Evolutionary conservation across 805 yeast genomes (phyloP).

Genomic region (Wickerhamiella spandovensis): DNA sequence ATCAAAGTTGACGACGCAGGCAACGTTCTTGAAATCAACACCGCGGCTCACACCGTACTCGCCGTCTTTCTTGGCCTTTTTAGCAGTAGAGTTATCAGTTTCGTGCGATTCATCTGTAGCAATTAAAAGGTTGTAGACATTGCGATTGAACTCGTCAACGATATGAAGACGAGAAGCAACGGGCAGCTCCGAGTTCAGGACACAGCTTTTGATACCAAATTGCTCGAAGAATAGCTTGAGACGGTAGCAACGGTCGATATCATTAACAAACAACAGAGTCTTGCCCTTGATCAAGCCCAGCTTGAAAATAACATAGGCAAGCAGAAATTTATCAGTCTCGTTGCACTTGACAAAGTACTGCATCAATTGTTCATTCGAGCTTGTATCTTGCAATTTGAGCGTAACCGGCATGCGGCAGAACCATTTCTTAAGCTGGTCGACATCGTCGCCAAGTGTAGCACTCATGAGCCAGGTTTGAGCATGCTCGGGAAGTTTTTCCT

Average conservation of each 20-base stretch:
- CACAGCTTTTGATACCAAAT: constrained; percentile 81
- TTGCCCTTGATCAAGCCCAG: constrained; percentile 81
- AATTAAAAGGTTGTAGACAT: constrained; percentile 71
- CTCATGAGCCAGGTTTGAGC: constrained; percentile 90
- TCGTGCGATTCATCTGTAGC: constrained; percentile 87
- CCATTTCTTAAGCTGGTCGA: constrained; percentile 56
- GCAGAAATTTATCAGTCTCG: constrained; percentile 82
- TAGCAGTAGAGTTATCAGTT: constrained; percentile 14
- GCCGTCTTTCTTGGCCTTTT: constrained; percentile 14
- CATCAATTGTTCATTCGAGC: constrained; percentile 38
- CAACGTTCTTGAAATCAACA: constrained; percentile 89
- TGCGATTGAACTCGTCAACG: constrained; percentile 88
- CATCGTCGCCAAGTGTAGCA: constrained; percentile 84
- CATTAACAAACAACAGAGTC: constrained; percentile 79
- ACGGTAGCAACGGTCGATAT: constrained; percentile 90
- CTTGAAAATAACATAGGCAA: constrained; percentile 86
- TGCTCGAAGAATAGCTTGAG: constrained; percentile 83
- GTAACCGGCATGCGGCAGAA: constrained; percentile 78
- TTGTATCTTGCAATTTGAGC: constrained; percentile 63
- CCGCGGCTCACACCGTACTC: constrained; percentile 96
- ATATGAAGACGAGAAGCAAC: constrained; percentile 86
- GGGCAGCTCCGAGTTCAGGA: constrained; percentile 85
- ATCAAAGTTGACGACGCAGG: constrained; percentile 92
- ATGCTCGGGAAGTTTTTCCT: constrained; percentile 44
- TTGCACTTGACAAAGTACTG: constrained; percentile 80